A percentile compares a stretch with the other conserved stretches of the same genome.
These are phyloP conservation scores for Coprinellus micaceus DNA, from an alignment of 768 basidiomycete genomes.

Conservation along the genomic window DNA sequence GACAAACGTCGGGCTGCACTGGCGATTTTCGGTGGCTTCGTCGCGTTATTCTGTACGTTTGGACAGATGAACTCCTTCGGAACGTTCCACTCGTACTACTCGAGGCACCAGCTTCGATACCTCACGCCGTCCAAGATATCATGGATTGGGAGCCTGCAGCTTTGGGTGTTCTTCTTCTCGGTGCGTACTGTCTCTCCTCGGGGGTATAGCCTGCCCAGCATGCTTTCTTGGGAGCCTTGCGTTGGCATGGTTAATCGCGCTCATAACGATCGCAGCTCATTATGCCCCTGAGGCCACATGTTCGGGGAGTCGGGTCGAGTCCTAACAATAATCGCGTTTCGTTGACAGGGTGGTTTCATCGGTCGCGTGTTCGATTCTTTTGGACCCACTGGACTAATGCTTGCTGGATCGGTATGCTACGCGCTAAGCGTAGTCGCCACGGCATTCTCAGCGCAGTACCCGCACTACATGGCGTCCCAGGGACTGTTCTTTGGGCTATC, in stretches of 20 bases:
- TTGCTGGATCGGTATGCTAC: constrained; percentile 46
- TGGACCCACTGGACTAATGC: constrained; percentile 54
- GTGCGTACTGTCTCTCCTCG: constrained; percentile 33
- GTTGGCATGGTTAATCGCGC: neutral
- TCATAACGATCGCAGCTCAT: neutral
- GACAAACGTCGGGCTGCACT: constrained; percentile 26
- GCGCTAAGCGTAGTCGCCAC: constrained; percentile 55
- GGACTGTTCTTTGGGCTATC: constrained; percentile 65
- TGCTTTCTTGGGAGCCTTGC: neutral
- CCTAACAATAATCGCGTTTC: neutral
- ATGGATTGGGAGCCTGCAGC: constrained; percentile 68
- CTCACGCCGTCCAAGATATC: constrained; percentile 55
- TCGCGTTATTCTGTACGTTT: constrained; percentile 66
- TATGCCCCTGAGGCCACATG: too few relatives aligned
- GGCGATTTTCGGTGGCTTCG: constrained; percentile 59
- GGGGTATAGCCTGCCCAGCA: neutral
- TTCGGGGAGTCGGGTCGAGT: neutral
- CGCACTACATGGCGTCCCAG: constrained; percentile 60
- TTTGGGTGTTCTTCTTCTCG: constrained; percentile 68
- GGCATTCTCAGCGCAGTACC: constrained; percentile 53
- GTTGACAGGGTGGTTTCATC: constrained; percentile 53
- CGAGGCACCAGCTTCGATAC: constrained; percentile 50
- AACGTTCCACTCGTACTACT: constrained; percentile 68
- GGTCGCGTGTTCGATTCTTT: constrained; percentile 58
- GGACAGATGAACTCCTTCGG: constrained; percentile 73